Evolutionary conservation across 768 basidiomycete species (phyloP).

Genomic region (Russula olivacea): DNA sequence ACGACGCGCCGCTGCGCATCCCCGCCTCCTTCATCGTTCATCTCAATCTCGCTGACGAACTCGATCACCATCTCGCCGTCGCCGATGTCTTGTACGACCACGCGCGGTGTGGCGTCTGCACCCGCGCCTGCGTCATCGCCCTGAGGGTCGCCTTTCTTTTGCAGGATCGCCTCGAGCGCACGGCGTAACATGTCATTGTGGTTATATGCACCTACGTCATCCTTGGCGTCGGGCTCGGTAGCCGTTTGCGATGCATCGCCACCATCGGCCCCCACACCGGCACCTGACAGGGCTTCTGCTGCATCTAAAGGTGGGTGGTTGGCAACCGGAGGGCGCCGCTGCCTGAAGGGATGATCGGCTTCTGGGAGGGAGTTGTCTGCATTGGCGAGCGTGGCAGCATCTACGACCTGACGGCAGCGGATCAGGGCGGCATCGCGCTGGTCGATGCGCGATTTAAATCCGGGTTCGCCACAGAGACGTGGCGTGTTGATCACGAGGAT

Average conservation of each 20-base stretch:
- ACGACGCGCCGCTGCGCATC: slow-evolving; percentile 24
- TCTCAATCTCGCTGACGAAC: slow-evolving; percentile 21
- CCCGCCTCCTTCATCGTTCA: slow-evolving; percentile 11
- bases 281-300: not conserved
- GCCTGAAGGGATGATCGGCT: slow-evolving; percentile 46
- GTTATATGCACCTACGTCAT: not conserved
- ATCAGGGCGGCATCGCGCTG: slow-evolving; percentile 61
- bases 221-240: not conserved
- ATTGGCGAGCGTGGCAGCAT: slow-evolving; percentile 25
- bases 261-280: not conserved
- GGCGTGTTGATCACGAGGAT: slow-evolving; percentile 93
- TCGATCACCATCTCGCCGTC: slow-evolving; percentile 28
- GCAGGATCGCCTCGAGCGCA: slow-evolving; percentile 21
- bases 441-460: slow-evolving; percentile 76
- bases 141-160: not conserved
- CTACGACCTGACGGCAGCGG: slow-evolving; percentile 72
- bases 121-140: not conserved
- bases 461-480: slow-evolving; percentile 86
- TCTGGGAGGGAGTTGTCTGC: slow-evolving; percentile 38
- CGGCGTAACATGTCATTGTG: slow-evolving; percentile 15
- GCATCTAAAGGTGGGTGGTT: slow-evolving; percentile 14
- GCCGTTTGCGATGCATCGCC: not conserved
- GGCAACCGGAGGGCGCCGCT: not conserved
- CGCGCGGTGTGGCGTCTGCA: slow-evolving; percentile 9
- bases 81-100: slow-evolving; percentile 25